Evolutionary conservation across 352 stramenopile species (phyloP).

Genomic region (Pythium angustatum): DNA sequence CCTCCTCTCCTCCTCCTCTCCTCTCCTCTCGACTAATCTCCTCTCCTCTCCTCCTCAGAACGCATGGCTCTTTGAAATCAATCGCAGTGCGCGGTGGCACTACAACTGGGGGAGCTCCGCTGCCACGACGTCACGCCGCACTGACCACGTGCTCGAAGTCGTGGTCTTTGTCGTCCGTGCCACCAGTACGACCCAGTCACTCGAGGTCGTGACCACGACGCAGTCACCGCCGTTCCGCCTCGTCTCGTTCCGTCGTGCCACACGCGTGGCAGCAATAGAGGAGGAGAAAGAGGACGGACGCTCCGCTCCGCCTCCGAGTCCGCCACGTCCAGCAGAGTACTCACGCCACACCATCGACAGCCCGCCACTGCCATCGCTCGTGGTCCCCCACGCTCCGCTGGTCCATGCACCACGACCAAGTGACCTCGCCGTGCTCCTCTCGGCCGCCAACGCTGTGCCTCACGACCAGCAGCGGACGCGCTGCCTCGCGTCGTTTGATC

Average conservation of each 20-base stretch:
- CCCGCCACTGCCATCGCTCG: too few relatives aligned
- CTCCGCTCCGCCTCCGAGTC: neutral
- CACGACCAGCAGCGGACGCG: too few relatives aligned
- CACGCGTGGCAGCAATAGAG: neutral
- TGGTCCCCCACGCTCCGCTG: too few relatives aligned
- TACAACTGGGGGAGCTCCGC: conserved; percentile 67
- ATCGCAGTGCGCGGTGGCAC: conserved; percentile 54
- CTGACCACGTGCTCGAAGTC: conserved; percentile 42
- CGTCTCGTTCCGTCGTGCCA: conserved; percentile 1
- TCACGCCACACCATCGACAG: too few relatives aligned
- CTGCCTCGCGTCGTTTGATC: too few relatives aligned
- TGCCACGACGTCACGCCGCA: conserved; percentile 52
- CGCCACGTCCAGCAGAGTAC: neutral
- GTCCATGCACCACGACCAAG: too few relatives aligned
- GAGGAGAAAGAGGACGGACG: too few relatives aligned
- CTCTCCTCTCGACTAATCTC: neutral
- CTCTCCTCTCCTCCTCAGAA: neutral
- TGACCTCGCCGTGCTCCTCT: too few relatives aligned
- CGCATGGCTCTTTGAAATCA: conserved; percentile 42
- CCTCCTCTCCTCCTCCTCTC: neutral
- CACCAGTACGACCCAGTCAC: neutral
- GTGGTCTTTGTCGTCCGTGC: neutral
- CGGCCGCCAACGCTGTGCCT: too few relatives aligned
- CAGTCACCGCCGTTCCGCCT: neutral
- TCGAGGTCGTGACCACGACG: neutral